These are phyloP conservation scores for Aspergillus campestris DNA, from an alignment of 495 filamentous ascomycete species.

Conservation along the genomic window DNA sequence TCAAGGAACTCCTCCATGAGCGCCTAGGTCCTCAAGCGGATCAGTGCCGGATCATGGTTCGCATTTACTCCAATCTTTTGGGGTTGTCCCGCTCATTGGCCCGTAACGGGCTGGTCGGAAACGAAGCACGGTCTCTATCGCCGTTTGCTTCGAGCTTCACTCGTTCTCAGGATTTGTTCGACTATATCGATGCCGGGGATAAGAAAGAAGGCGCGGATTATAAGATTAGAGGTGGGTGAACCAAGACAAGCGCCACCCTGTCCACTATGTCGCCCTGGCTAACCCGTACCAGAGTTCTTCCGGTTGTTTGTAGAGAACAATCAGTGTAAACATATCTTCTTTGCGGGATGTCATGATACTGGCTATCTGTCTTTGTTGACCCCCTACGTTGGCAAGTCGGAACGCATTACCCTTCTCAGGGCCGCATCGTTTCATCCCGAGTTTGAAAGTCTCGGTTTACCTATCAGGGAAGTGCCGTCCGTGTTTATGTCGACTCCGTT, in stretches of 20 bases:
- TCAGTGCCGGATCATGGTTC: slow-evolving; percentile 51
- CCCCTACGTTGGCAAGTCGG: slow-evolving; percentile 35
- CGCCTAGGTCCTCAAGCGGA: slow-evolving; percentile 41
- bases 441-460: slow-evolving; percentile 27
- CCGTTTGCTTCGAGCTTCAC: slow-evolving; percentile 52
- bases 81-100: slow-evolving; percentile 43
- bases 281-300: slow-evolving; percentile 38
- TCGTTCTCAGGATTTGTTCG: slow-evolving; percentile 48
- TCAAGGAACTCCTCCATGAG: slow-evolving; percentile 37
- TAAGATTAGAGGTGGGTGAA: slow-evolving; percentile 47
- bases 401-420: slow-evolving; percentile 47
- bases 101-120: slow-evolving; percentile 37
- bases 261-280: not conserved
- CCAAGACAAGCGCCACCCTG: not conserved
- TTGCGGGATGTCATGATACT: slow-evolving; percentile 55
- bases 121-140: slow-evolving; percentile 44
- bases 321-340: slow-evolving; percentile 60
- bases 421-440: slow-evolving; percentile 29
- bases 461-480: slow-evolving; percentile 34
- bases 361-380: slow-evolving; percentile 50
- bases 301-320: slow-evolving; percentile 48
- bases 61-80: slow-evolving; percentile 51
- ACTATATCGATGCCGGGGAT: slow-evolving; percentile 54
- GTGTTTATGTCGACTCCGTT: slow-evolving; percentile 35
- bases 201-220: slow-evolving; percentile 52